phyloP scores from a whole-genome alignment of 2,329 filamentous ascomycete species.

The Verticillium isaacii region DNA sequence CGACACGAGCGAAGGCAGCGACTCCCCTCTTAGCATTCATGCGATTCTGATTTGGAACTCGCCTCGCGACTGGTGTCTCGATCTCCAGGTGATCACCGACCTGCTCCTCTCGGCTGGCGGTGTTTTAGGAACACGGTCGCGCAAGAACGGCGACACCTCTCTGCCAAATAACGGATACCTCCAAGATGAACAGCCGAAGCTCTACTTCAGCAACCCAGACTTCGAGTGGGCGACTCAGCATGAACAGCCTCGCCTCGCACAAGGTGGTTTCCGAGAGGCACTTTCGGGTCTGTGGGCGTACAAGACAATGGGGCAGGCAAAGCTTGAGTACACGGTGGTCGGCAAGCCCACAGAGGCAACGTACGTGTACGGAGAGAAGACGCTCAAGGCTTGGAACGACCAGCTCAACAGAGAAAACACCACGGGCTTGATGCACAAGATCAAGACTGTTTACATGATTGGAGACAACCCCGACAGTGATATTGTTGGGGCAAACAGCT shows the following conservation, averaged over 20 bases:
- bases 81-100: constrained; percentile 25
- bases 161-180: constrained; percentile 25
- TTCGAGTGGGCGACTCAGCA: constrained; percentile 65
- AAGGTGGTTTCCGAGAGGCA: constrained; percentile 64
- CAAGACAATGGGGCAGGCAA: constrained; percentile 28
- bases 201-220: constrained; percentile 70
- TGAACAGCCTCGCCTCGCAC: constrained; percentile 61
- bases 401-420: neutral
- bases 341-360: constrained; percentile 63
- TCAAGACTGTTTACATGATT: constrained; percentile 66
- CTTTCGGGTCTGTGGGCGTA: constrained; percentile 60
- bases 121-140: constrained; percentile 57
- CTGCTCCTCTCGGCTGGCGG: constrained; percentile 38
- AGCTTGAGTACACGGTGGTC: constrained; percentile 51
- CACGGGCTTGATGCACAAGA: constrained; percentile 6
- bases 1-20: neutral
- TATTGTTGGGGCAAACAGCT: constrained; percentile 64
- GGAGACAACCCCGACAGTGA: constrained; percentile 66
- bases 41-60: constrained; percentile 28
- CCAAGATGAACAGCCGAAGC: constrained; percentile 58
- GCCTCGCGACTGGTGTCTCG: constrained; percentile 28
- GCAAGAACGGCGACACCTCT: constrained; percentile 45
- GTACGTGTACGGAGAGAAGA: constrained; percentile 62
- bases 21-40: constrained; percentile 19
- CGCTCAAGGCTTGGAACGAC: constrained; percentile 31